Evolutionary conservation across 768 basidiomycete species (phyloP).

Genomic region (Pisolithus tinctorius): DNA sequence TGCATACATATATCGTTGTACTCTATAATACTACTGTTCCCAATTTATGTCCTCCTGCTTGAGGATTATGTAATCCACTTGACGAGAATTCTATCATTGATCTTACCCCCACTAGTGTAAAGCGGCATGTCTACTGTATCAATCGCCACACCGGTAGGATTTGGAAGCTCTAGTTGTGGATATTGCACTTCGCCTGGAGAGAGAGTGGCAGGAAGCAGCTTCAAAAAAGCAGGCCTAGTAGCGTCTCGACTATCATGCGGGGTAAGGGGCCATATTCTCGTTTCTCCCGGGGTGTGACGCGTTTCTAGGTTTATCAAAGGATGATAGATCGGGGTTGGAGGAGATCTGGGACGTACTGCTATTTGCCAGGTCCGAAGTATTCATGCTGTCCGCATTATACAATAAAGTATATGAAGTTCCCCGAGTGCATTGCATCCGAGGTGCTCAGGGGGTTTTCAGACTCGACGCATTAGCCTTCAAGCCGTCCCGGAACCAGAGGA

Average conservation of each 20-base stretch:
- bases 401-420: constrained; percentile 55
- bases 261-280: constrained; percentile 24
- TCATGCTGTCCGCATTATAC: constrained; percentile 96
- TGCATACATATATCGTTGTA: background rate
- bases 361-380: constrained; percentile 74
- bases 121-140: constrained; percentile 21
- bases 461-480: constrained; percentile 62
- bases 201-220: constrained; percentile 33
- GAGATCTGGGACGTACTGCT: constrained; percentile 76
- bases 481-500: constrained; percentile 67
- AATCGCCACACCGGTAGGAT: constrained; percentile 19
- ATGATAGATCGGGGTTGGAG: constrained; percentile 88
- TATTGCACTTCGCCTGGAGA: constrained; percentile 57
- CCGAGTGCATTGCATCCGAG: constrained; percentile 1
- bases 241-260: constrained; percentile 49
- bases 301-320: constrained; percentile 59
- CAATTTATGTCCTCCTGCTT: background rate
- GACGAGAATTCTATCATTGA: background rate
- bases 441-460: constrained; percentile 32
- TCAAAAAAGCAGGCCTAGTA: constrained; percentile 42
- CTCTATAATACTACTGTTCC: background rate
- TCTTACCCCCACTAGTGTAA: background rate
- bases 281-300: background rate
- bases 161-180: constrained; percentile 45
- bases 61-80: background rate